Evolutionary conservation across 2,329 filamentous ascomycete species (phyloP), one percentile per base, ranked within the genome.

Genomic region (Aspergillus sp.): DNA sequence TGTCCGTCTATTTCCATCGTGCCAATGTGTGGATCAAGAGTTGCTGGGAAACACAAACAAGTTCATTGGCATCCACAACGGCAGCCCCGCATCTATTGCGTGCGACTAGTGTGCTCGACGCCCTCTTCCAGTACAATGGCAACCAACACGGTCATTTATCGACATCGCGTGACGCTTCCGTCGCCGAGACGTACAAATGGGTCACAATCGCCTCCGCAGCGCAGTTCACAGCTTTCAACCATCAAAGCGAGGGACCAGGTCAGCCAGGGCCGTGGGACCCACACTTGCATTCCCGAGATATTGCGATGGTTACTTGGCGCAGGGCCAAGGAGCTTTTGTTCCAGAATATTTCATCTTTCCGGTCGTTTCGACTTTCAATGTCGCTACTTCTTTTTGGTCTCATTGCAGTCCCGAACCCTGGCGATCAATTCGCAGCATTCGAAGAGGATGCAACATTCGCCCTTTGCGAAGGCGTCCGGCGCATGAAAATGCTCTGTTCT

Each of bases 141-240:
- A 36, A 16, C 14, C 17, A 10, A 22, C 33, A 42, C 4, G 30
- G 30, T 33, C 30, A 33, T 33, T 33, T 13, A 33, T 33, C 30
- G 30, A 33, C 30, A 33, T 33, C 30, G 30, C 56, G 54, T 14
- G 40, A 57, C 43, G 40, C 8, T 3, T 19, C 42, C 19, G 46
- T 56, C 24, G 47, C 43, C 13, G 54, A 56, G 33, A 40, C 46
- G 8, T 58, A 53, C 36, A 56, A 52, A 36, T 55, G 51, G 54
- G 54, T 49, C 10, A 45, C 56, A 11, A 43, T 57, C 22, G 56
- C 56, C 17, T 40, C 30, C 17, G 49, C 45, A 11, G 30, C 54
- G 8, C 56, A 57, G 32, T 58, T 58, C 33, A 26, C 36, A 33
- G 30, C 30, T 33, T 33, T 33, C 30, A 33, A 33, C 30, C 30